These are phyloP conservation scores for Vitis rotundifolia DNA, from an alignment of 164 flowering plant species.

Conservation along the genomic window DNA sequence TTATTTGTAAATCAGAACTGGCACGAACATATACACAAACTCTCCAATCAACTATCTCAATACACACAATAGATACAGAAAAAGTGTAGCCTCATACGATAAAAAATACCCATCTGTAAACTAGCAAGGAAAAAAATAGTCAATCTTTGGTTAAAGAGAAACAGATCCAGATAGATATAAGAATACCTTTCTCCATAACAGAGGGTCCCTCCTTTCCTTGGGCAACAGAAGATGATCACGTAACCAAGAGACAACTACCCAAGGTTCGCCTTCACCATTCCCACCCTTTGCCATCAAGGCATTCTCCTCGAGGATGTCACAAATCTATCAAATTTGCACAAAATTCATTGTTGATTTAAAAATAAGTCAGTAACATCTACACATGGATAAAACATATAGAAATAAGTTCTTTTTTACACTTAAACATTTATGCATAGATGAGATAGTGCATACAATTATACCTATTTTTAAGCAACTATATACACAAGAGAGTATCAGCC, in stretches of 20 bases:
- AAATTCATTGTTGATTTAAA: not conserved
- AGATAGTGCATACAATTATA: not conserved
- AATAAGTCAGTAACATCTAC: not conserved
- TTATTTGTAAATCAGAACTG: too few species aligned
- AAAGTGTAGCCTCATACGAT: not conserved
- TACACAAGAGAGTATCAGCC: not conserved
- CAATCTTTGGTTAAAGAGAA: not conserved
- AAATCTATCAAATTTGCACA: constrained; percentile 51
- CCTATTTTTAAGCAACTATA: not conserved
- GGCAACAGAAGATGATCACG: constrained; percentile 90
- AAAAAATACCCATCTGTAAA: not conserved
- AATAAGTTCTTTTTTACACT: not conserved
- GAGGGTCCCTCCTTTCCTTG: constrained; percentile 71
- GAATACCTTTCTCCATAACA: constrained; percentile 84
- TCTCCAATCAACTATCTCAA: too few species aligned
- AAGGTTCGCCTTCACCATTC: constrained; percentile 59
- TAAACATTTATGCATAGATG: not conserved
- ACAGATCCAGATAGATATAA: constrained; percentile 5
- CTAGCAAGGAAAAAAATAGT: not conserved
- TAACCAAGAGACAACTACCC: constrained; percentile 85
- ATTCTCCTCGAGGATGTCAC: constrained; percentile 91
- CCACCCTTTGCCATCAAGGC: constrained; percentile 53
- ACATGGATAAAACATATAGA: not conserved
- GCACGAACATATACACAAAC: too few species aligned
- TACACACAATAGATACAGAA: too few species aligned